phyloP scores from a whole-genome alignment of 202 grass and related monocot genomes.

The Bolboschoenoplectus hybrid region DNA sequence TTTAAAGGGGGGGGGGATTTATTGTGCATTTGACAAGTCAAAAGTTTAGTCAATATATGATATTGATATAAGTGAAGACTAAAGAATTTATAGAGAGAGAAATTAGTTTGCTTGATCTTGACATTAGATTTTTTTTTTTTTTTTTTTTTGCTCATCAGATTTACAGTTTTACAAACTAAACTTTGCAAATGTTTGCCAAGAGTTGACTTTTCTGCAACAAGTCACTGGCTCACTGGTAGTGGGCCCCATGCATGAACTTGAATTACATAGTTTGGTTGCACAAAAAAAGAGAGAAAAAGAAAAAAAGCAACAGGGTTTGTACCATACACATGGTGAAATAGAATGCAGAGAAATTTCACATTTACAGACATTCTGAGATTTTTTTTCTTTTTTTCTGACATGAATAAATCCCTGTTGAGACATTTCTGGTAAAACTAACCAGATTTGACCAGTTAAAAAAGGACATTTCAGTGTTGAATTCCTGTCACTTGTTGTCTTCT shows the following conservation, averaged over 20 bases:
- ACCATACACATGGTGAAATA: not conserved
- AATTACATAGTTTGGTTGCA: not conserved
- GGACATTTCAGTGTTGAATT: not conserved
- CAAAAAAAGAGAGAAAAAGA: too few species aligned
- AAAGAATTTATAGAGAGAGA: not conserved
- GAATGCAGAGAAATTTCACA: not conserved
- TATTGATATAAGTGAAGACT: not conserved
- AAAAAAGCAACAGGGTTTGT: not conserved
- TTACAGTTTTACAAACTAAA: not conserved
- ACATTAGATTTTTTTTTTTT: not conserved
- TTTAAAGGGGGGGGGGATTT: not conserved
- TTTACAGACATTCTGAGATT: not conserved
- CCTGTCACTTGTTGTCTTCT: too few species aligned
- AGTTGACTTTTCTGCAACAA: not conserved
- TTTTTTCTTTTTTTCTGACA: too few species aligned
- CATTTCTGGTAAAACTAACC: not conserved
- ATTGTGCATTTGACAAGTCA: constrained; percentile 1
- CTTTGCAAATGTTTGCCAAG: not conserved
- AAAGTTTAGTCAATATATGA: constrained; percentile 22
- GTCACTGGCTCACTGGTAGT: too few species aligned
- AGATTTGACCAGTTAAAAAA: not conserved
- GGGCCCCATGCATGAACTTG: too few species aligned
- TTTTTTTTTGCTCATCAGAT: not conserved
- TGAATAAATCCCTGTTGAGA: not conserved
- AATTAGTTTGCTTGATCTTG: constrained; percentile 11